A percentile compares a stretch with the other conserved stretches of the same genome.
Conservation (phyloP, 2,329 filamentous ascomycete species). For the Diplocarpon rosae region DNA sequence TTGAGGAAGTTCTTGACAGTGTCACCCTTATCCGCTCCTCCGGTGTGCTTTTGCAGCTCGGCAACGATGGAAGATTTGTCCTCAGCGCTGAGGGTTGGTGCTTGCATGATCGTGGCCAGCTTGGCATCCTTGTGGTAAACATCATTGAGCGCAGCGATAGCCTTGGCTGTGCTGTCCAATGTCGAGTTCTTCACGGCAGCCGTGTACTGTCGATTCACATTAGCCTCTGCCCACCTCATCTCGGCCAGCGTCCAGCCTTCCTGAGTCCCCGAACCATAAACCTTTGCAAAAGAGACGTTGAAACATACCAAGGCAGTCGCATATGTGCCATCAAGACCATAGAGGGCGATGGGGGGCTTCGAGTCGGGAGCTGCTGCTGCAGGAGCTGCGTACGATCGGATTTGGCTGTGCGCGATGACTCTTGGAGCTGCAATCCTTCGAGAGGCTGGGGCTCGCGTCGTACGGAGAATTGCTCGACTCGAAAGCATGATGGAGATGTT, state of each 20-base stretch:
- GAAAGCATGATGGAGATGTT: conserved; percentile 26
- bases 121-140: conserved; percentile 76
- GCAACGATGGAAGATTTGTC: conserved; percentile 82
- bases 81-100: conserved; percentile 63
- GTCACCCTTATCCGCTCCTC: conserved; percentile 54
- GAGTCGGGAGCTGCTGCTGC: conserved; percentile 44
- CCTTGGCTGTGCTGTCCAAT: conserved; percentile 77
- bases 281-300: background rate
- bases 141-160: conserved; percentile 58
- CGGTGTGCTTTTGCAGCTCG: conserved; percentile 79
- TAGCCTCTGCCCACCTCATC: conserved; percentile 4
- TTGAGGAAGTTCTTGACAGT: conserved; percentile 89
- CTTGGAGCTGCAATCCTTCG: conserved; percentile 23
- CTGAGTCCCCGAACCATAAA: conserved; percentile 4
- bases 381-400: conserved; percentile 65
- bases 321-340: conserved; percentile 95
- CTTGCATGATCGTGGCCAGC: conserved; percentile 62
- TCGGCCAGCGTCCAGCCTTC: background rate
- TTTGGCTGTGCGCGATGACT: conserved; percentile 44
- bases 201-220: conserved; percentile 61
- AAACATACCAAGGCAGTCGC: conserved; percentile 88
- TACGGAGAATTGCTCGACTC: conserved; percentile 25
- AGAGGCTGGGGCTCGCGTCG: conserved; percentile 22
- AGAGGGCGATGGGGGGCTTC: conserved; percentile 83
- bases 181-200: conserved; percentile 79